Evolutionary conservation across 176 grass and related monocot species (phyloP).

Genomic region (Bonia amplexicaulis): DNA sequence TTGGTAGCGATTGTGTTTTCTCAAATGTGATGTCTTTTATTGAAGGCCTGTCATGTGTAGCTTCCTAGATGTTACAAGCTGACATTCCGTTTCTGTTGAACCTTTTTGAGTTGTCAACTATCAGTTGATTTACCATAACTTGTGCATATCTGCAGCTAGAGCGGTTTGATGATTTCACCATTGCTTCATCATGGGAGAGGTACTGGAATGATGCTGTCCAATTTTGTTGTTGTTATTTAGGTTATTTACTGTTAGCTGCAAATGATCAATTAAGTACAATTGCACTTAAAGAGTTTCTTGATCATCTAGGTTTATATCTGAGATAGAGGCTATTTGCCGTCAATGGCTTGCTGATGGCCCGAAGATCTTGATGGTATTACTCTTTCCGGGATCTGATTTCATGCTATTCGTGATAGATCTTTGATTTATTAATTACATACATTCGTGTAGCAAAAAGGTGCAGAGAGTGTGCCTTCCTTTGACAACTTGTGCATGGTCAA

Average conservation of each 20-base stretch:
- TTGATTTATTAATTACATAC: constrained; percentile 23
- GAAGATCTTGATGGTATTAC: constrained; percentile 74
- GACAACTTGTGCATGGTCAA: constrained; percentile 72
- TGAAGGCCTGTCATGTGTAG: background rate
- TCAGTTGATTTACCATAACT: background rate
- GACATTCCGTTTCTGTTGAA: background rate
- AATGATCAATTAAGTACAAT: background rate
- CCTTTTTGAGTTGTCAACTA: background rate
- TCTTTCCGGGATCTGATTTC: constrained; percentile 21
- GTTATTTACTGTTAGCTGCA: background rate
- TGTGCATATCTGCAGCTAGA: constrained; percentile 46
- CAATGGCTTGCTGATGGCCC: constrained; percentile 84
- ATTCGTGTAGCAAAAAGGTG: constrained; percentile 81
- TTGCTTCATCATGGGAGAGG: constrained; percentile 98
- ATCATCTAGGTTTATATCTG: constrained; percentile 87
- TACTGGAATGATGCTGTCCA: constrained; percentile 22
- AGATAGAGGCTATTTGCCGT: constrained; percentile 90
- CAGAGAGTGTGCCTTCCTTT: constrained; percentile 50
- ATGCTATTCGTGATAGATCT: background rate
- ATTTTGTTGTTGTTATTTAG: background rate
- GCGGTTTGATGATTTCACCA: constrained; percentile 91
- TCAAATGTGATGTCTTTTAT: background rate
- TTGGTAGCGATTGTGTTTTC: background rate
- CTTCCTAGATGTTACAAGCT: background rate
- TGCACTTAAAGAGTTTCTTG: constrained; percentile 3